Conservation (phyloP, 1,139 yeast genomes). For the Kurtzmaniella quercitrusa region DNA sequence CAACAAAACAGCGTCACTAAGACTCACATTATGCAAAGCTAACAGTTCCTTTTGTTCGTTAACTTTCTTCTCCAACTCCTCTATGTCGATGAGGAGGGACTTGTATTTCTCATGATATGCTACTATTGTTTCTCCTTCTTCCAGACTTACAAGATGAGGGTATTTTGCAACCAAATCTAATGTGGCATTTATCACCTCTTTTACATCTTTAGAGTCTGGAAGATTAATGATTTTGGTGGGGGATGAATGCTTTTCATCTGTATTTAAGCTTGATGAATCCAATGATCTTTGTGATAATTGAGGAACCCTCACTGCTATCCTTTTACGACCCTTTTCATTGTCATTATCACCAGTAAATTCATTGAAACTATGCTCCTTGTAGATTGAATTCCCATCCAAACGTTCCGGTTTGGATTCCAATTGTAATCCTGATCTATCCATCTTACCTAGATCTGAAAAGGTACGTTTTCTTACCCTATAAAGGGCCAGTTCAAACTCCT, state of each 20-base stretch:
- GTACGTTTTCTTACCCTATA: conserved; percentile 31
- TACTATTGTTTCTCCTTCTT: conserved; percentile 18
- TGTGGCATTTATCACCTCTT: conserved; percentile 19
- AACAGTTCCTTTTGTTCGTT: conserved; percentile 26
- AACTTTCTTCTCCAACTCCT: conserved; percentile 22
- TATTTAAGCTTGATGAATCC: background rate
- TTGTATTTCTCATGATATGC: conserved; percentile 20
- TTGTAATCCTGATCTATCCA: background rate
- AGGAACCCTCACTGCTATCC: conserved; percentile 24
- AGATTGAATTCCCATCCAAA: conserved; percentile 34
- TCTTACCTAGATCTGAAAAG: background rate
- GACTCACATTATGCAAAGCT: conserved; percentile 22
- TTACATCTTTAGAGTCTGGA: conserved; percentile 7
- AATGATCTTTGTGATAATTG: conserved; percentile 9
- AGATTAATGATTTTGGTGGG: conserved; percentile 9
- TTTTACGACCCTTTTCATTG: conserved; percentile 7
- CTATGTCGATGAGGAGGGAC: conserved; percentile 21
- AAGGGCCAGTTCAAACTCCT: conserved; percentile 47
- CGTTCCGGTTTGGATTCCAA: conserved; percentile 25
- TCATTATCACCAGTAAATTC: conserved; percentile 14
- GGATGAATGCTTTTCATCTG: conserved; percentile 8
- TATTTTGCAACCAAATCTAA: conserved; percentile 19
- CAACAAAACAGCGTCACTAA: conserved; percentile 13
- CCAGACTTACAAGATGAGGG: conserved; percentile 26
- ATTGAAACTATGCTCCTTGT: conserved; percentile 19